phyloP scores from a whole-genome alignment of 2,329 filamentous ascomycete species.

The Talaromyces rugulosus region DNA sequence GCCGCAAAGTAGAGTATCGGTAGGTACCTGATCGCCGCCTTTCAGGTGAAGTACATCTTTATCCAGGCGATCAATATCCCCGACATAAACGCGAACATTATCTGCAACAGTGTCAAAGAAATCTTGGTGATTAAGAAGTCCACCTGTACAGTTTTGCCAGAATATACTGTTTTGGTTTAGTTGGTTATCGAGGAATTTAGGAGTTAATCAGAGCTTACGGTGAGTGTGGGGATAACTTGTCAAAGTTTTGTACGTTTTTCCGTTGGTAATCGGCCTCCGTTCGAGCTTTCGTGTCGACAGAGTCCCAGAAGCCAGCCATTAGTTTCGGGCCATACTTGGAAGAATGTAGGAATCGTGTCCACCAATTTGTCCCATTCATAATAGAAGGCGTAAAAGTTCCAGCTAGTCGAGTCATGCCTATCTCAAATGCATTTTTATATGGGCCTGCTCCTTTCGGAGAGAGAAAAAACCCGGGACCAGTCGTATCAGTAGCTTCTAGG shows the following conservation, averaged over 20 bases:
- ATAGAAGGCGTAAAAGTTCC: conserved; percentile 8
- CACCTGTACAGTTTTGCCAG: conserved; percentile 9
- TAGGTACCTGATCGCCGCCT: conserved; percentile 3
- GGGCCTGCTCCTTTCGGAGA: conserved; percentile 8
- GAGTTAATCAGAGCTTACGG: conserved; percentile 5
- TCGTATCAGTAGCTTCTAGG: conserved; percentile 4
- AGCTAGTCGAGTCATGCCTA: conserved; percentile 10
- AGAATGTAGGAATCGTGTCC: conserved; percentile 5
- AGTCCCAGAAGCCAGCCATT: conserved; percentile 5
- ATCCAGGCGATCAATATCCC: conserved; percentile 3
- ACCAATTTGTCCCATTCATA: conserved; percentile 10
- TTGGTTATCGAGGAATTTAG: not conserved
- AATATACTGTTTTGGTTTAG: conserved; percentile 8
- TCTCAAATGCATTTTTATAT: conserved; percentile 11
- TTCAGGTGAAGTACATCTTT: conserved; percentile 4
- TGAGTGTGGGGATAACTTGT: conserved; percentile 10
- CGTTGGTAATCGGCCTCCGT: conserved; percentile 6
- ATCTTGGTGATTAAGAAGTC: conserved; percentile 9
- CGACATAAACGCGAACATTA: conserved; percentile 8
- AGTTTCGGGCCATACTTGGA: not conserved
- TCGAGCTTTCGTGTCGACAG: conserved; percentile 5
- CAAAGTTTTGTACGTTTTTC: conserved; percentile 7
- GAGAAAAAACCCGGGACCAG: conserved; percentile 9
- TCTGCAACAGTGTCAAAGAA: conserved; percentile 7
- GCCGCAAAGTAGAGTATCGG: conserved; percentile 9